phyloP scores from a whole-genome alignment of 129 eudicot genomes.

The Helianthus tuberosus region DNA sequence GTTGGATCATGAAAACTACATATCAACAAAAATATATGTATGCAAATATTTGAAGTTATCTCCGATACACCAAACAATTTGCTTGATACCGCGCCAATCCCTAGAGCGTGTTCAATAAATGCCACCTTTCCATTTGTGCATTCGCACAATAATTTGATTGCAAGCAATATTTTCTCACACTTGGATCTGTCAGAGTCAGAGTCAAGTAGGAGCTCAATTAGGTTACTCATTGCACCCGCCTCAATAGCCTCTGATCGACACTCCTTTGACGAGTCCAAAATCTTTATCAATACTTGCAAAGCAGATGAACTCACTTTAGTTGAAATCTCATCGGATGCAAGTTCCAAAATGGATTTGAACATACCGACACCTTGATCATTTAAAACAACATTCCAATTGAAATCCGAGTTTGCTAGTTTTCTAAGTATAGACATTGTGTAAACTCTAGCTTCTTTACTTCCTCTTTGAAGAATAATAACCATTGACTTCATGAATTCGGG shows the following conservation, averaged over 20 bases:
- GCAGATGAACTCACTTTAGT: slow-evolving; percentile 52
- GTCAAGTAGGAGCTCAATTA: slow-evolving; percentile 55
- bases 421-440: slow-evolving; percentile 44
- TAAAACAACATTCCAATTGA: slow-evolving; percentile 38
- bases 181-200: slow-evolving; percentile 49
- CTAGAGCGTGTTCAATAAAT: slow-evolving; percentile 52
- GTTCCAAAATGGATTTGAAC: slow-evolving; percentile 63
- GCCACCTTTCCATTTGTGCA: slow-evolving; percentile 61
- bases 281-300: slow-evolving; percentile 44
- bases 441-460: slow-evolving; percentile 61
- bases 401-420: slow-evolving; percentile 39
- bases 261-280: slow-evolving; percentile 50
- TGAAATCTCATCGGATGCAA: slow-evolving; percentile 57
- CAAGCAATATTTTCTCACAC: slow-evolving; percentile 46
- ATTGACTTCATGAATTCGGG: slow-evolving; percentile 53
- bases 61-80: slow-evolving; percentile 50
- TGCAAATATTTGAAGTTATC: slow-evolving; percentile 41
- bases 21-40: slow-evolving; percentile 55
- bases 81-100: slow-evolving; percentile 52
- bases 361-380: slow-evolving; percentile 55
- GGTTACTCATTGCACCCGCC: slow-evolving; percentile 57
- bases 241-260: slow-evolving; percentile 57
- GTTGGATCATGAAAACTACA: slow-evolving; percentile 50
- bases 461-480: slow-evolving; percentile 61
- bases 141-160: slow-evolving; percentile 56